Evolutionary conservation across 352 stramenopile genomes (phyloP).

Genomic region (Globisporangium spinosum): DNA sequence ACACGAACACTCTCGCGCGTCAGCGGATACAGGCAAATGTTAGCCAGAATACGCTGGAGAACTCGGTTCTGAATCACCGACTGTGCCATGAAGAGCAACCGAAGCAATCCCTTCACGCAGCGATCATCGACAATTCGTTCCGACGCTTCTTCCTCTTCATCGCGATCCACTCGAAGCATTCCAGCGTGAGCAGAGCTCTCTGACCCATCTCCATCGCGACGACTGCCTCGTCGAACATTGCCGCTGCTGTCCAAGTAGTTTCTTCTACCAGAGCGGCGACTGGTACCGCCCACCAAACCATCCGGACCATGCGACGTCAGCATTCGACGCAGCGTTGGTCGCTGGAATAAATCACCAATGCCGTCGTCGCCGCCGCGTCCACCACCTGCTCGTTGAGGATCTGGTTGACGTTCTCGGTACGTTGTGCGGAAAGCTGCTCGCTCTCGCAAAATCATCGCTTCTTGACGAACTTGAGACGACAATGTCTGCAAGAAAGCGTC

Average conservation of each 20-base stretch:
- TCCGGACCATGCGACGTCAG: conserved; percentile 70
- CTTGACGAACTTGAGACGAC: conserved; percentile 90
- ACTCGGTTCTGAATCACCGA: conserved; percentile 82
- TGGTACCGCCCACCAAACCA: conserved; percentile 26
- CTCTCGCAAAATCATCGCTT: conserved; percentile 95
- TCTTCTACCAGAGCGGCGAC: conserved; percentile 37
- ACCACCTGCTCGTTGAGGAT: conserved; percentile 22
- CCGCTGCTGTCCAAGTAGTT: conserved; percentile 39
- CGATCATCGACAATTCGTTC: conserved; percentile 69
- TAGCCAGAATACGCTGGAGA: conserved; percentile 71
- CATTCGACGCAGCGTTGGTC: conserved; percentile 75
- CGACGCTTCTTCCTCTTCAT: conserved; percentile 59
- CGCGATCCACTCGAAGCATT: conserved; percentile 65
- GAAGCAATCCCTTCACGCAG: conserved; percentile 62
- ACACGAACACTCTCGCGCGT: conserved; percentile 57
- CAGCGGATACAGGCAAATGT: conserved; percentile 77
- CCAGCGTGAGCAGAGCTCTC: conserved; percentile 33
- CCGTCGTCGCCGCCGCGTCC: conserved; percentile 38
- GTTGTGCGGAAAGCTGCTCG: conserved; percentile 77
- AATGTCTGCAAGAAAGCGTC: conserved; percentile 94
- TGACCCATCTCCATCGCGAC: conserved; percentile 34
- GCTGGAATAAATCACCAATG: conserved; percentile 65
- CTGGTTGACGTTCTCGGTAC: conserved; percentile 55
- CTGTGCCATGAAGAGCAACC: conserved; percentile 76
- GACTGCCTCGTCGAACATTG: conserved; percentile 27